Percentiles rank a stretch among this genome's conserved stretches.
Evolutionary conservation across 1,139 yeast species (phyloP).

Genomic region (Yamadazyma membranifaciens): DNA sequence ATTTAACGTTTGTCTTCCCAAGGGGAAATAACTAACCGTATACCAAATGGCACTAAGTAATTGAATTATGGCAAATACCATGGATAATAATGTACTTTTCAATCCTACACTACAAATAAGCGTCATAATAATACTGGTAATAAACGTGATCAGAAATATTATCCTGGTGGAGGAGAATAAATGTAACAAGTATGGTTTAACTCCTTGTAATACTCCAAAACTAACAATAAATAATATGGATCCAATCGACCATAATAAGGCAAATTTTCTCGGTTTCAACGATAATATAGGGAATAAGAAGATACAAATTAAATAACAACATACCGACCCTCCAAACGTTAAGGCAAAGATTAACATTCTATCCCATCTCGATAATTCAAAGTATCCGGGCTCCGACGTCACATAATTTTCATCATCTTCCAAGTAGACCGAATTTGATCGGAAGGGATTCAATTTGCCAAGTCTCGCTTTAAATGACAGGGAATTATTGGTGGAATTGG

Average conservation of each 20-base stretch:
- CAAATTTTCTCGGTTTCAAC: constrained; percentile 58
- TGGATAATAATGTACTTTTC: constrained; percentile 47
- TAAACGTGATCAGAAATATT: constrained; percentile 48
- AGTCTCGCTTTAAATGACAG: constrained; percentile 29
- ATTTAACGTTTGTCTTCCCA: constrained; percentile 55
- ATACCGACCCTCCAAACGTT: constrained; percentile 52
- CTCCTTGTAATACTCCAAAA: constrained; percentile 59
- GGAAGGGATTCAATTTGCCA: constrained; percentile 41
- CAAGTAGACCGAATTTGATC: constrained; percentile 34
- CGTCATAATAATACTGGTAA: constrained; percentile 50
- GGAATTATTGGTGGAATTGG: constrained; percentile 16
- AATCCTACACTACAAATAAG: constrained; percentile 46
- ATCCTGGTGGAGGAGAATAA: constrained; percentile 51
- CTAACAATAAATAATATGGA: constrained; percentile 55
- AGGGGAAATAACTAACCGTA: constrained; percentile 62
- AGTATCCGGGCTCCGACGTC: constrained; percentile 45
- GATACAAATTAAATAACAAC: constrained; percentile 55
- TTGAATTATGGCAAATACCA: constrained; percentile 52
- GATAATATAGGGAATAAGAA: constrained; percentile 56
- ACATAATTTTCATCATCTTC: constrained; percentile 47
- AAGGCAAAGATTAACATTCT: constrained; percentile 55
- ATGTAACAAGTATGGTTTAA: constrained; percentile 45
- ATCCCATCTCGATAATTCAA: constrained; percentile 58
- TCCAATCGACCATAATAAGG: constrained; percentile 61
- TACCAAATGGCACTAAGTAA: constrained; percentile 54